Conservation (phyloP, 164 flowering plant genomes). For the Saururus chinensis region DNA sequence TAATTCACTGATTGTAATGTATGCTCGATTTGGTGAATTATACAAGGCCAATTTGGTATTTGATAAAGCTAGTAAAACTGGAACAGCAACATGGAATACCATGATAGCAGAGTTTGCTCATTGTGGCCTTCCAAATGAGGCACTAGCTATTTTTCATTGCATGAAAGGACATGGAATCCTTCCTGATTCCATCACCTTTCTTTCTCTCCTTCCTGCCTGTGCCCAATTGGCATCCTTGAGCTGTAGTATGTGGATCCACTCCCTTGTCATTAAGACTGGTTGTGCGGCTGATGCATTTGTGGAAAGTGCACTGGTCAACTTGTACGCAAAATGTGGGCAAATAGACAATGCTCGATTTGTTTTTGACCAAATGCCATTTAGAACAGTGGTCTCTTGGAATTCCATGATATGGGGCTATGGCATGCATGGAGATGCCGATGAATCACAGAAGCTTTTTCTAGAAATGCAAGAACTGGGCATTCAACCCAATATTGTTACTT, state of each 20-base stretch:
- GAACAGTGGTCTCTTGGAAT: slow-evolving; percentile 9
- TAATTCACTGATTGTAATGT: slow-evolving; percentile 9
- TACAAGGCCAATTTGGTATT: slow-evolving; percentile 2
- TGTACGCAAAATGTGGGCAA: slow-evolving; percentile 10
- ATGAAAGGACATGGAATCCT: slow-evolving; percentile 1
- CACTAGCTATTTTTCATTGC: slow-evolving; percentile 4
- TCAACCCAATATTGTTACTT: slow-evolving; percentile 5
- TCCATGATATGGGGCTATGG: slow-evolving; percentile 11
- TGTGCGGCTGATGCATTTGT: slow-evolving; percentile 6
- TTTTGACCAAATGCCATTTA: slow-evolving; percentile 5
- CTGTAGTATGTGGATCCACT: slow-evolving; percentile 6
- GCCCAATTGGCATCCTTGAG: slow-evolving; percentile 6
- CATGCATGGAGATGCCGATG: slow-evolving; percentile 6
- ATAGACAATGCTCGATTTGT: slow-evolving; percentile 2
- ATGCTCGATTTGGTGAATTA: slow-evolving; percentile 3
- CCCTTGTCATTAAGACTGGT: slow-evolving; percentile 7
- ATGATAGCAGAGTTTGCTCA: slow-evolving; percentile 7
- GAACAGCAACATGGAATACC: slow-evolving; percentile 7
- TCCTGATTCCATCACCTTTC: slow-evolving; percentile 5
- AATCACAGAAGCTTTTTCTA: not conserved
- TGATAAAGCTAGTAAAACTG: not conserved
- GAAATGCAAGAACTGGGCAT: slow-evolving; percentile 4
- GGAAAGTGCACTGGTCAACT: slow-evolving; percentile 3
- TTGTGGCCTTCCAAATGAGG: slow-evolving; percentile 3
- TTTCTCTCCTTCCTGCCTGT: slow-evolving; percentile 11